phyloP scores from a whole-genome alignment of 768 basidiomycete genomes.

The Lactarius tabidus region DNA sequence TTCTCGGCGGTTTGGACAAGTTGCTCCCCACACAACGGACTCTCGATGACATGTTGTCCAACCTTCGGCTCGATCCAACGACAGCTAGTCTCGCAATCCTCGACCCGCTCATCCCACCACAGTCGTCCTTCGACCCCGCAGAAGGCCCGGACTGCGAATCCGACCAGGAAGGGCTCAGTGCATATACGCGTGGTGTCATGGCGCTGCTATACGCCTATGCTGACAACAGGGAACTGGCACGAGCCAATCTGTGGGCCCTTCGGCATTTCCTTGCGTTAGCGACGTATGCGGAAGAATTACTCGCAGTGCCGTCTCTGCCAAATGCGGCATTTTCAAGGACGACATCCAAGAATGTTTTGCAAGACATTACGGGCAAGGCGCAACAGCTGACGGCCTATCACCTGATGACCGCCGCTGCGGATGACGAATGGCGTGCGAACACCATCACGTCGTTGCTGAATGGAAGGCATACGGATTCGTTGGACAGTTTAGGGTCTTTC shows the following conservation, averaged over 20 bases:
- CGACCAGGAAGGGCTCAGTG: conserved; percentile 52
- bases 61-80: conserved; percentile 44
- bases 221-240: conserved; percentile 58
- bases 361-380: conserved; percentile 43
- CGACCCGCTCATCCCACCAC: conserved; percentile 54
- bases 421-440: conserved; percentile 48
- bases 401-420: conserved; percentile 41
- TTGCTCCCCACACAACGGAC: conserved; percentile 35
- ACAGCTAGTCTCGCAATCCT: conserved; percentile 56
- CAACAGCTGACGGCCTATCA: conserved; percentile 61
- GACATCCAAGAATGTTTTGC: conserved; percentile 35
- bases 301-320: conserved; percentile 45
- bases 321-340: conserved; percentile 47
- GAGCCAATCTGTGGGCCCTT: conserved; percentile 59
- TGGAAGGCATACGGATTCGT: conserved; percentile 26
- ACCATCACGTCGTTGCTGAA: conserved; percentile 38
- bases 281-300: conserved; percentile 58
- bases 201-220: conserved; percentile 54
- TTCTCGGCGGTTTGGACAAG: conserved; percentile 41
- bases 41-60: conserved; percentile 24
- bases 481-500: conserved; percentile 33
- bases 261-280: conserved; percentile 63
- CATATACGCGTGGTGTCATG: conserved; percentile 59
- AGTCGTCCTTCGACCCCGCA: conserved; percentile 27
- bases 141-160: conserved; percentile 22